Evolutionary conservation across 2,329 filamentous ascomycete genomes (phyloP).

Genomic region (Cylindrodendrum hubeiense): DNA sequence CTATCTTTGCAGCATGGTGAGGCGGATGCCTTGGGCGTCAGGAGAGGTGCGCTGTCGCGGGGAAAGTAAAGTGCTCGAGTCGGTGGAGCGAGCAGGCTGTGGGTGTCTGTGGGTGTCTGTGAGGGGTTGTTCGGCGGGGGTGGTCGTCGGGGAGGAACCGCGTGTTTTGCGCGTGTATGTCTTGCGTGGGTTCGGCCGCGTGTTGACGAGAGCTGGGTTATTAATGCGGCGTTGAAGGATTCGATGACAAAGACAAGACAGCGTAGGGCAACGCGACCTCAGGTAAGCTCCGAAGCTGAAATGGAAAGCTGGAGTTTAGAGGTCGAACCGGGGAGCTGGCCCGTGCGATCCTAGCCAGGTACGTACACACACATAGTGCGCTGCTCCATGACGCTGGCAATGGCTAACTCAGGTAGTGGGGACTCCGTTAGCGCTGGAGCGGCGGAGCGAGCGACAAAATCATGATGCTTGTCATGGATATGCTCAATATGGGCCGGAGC

Average conservation of each 20-base stretch:
- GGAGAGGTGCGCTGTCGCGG: conserved; percentile 1
- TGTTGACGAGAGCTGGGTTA: neutral
- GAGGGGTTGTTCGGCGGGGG: neutral
- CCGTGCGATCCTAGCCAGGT: conserved; percentile 10
- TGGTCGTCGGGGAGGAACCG: neutral
- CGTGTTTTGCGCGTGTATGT: neutral
- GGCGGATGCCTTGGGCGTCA: conserved; percentile 5
- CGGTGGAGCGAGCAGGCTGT: neutral
- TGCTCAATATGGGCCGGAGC: conserved; percentile 21
- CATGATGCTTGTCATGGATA: conserved; percentile 42
- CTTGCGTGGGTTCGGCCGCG: neutral
- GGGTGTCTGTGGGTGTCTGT: neutral
- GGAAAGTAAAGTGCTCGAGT: neutral
- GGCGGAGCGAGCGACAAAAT: conserved; percentile 27
- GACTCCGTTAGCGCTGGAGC: neutral
- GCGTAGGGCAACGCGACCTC: neutral
- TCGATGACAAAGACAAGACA: conserved; percentile 1
- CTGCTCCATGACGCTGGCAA: conserved; percentile 6
- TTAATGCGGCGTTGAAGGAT: neutral
- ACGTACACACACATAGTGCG: conserved; percentile 28
- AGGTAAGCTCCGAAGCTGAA: conserved; percentile 8
- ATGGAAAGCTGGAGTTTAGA: conserved; percentile 13
- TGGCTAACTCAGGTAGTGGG: conserved; percentile 23
- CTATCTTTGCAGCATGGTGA: conserved; percentile 51
- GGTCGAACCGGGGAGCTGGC: conserved; percentile 5